These are phyloP conservation scores for Brassica juncea DNA, from an alignment of 345 rosid species.

Conservation along the genomic window DNA sequence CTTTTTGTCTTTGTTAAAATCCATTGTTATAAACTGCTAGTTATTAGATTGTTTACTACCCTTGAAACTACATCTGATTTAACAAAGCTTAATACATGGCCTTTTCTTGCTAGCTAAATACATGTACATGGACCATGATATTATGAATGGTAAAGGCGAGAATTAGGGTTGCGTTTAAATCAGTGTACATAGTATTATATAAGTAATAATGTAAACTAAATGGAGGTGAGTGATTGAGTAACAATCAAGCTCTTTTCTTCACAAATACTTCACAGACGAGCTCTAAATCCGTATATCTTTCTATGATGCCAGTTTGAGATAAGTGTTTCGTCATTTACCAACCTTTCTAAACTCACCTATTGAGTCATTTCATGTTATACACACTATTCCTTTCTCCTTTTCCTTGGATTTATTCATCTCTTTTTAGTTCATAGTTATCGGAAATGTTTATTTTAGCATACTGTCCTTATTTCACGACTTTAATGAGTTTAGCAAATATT, in stretches of 20 bases:
- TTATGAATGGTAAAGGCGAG: slow-evolving; percentile 2
- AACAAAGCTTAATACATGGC: slow-evolving; percentile 2
- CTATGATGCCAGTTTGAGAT: slow-evolving; percentile 4
- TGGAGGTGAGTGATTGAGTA: slow-evolving; percentile 8
- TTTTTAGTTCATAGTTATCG: too few relatives aligned
- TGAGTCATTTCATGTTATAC: background rate
- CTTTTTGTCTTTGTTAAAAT: slow-evolving; percentile 12
- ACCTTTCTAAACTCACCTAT: background rate
- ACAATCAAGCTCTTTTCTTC: slow-evolving; percentile 13
- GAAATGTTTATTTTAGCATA: too few relatives aligned
- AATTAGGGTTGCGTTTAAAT: slow-evolving; percentile 26
- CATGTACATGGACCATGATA: slow-evolving; percentile 3
- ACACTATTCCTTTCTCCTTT: background rate
- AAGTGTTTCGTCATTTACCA: slow-evolving; percentile 17
- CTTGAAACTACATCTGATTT: background rate
- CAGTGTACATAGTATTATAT: background rate
- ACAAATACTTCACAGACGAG: background rate
- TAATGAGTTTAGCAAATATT: too few relatives aligned
- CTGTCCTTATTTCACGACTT: too few relatives aligned
- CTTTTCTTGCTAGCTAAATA: slow-evolving; percentile 1
- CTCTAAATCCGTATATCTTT: background rate
- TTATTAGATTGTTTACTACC: slow-evolving; percentile 10
- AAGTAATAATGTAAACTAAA: slow-evolving; percentile 4
- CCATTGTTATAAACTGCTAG: slow-evolving; percentile 30
- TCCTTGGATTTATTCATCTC: too few relatives aligned